phyloP scores from a whole-genome alignment of 495 filamentous ascomycete species.

The Lasiosphaeris hirsuta region DNA sequence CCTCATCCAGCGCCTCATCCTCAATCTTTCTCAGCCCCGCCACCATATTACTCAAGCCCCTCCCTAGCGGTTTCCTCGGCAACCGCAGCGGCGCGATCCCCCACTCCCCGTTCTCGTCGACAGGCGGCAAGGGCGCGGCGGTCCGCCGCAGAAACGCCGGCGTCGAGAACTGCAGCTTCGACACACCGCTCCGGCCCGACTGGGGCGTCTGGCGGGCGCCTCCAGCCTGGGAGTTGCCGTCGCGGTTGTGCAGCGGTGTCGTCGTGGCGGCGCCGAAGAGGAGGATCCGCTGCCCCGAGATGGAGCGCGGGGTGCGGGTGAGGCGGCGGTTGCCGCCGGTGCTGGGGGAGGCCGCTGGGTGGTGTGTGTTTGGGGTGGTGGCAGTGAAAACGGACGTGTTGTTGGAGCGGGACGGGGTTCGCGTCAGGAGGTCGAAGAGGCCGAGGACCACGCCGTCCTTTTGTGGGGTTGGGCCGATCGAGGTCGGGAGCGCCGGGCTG shows the following conservation, averaged over 20 bases:
- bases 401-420: slow-evolving; percentile 36
- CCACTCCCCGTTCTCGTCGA: slow-evolving; percentile 50
- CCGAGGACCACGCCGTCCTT: slow-evolving; percentile 83
- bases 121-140: slow-evolving; percentile 35
- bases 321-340: slow-evolving; percentile 9
- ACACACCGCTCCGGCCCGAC: slow-evolving; percentile 29
- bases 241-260: slow-evolving; percentile 52
- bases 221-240: slow-evolving; percentile 29
- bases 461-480: slow-evolving; percentile 85
- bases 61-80: slow-evolving; percentile 60
- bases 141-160: slow-evolving; percentile 71
- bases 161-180: slow-evolving; percentile 57
- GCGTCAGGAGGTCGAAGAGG: slow-evolving; percentile 81
- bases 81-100: slow-evolving; percentile 49
- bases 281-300: slow-evolving; percentile 50
- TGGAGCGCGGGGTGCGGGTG: slow-evolving; percentile 30
- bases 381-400: slow-evolving; percentile 33
- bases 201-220: slow-evolving; percentile 34
- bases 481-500: slow-evolving; percentile 53
- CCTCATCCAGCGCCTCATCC: slow-evolving; percentile 72
- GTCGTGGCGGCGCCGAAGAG: slow-evolving; percentile 50
- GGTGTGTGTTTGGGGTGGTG: slow-evolving; percentile 37
- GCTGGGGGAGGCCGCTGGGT: neutral
- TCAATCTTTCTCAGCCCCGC: slow-evolving; percentile 74
- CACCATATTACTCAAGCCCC: slow-evolving; percentile 76